A percentile compares a stretch with the other conserved stretches of the same genome.
These are phyloP conservation scores for Echites panduratus DNA, from an alignment of 257 asterid genomes.

Conservation along the genomic window DNA sequence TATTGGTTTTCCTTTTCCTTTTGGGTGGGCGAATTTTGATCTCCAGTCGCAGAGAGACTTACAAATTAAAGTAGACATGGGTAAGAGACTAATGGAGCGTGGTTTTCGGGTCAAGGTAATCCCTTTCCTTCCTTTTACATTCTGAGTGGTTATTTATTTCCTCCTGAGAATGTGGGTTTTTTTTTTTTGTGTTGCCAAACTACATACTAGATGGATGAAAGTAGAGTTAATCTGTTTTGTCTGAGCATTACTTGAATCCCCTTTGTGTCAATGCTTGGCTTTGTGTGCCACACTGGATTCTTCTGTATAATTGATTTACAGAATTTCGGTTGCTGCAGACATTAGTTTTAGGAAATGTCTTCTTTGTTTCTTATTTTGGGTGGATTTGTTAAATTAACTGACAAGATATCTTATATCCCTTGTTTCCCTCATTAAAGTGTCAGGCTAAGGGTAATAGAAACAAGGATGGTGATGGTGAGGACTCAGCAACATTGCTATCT, in stretches of 20 bases:
- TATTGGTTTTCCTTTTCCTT: neutral
- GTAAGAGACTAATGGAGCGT: slow-evolving; percentile 67
- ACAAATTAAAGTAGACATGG: slow-evolving; percentile 73
- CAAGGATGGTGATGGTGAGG: slow-evolving; percentile 29
- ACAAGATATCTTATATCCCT: neutral
- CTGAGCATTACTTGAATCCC: neutral
- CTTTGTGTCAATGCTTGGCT: slow-evolving; percentile 2
- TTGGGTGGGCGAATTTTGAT: neutral
- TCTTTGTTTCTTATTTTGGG: neutral
- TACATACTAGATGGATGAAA: neutral
- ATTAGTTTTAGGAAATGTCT: too few species aligned
- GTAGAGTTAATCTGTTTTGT: neutral
- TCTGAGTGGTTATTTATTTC: neutral
- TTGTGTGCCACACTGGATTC: neutral
- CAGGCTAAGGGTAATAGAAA: slow-evolving; percentile 31
- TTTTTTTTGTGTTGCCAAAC: neutral
- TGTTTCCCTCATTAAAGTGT: slow-evolving; percentile 46
- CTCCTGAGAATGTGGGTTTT: neutral
- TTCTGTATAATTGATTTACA: neutral
- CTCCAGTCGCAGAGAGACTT: slow-evolving; percentile 59
- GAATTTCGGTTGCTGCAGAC: neutral
- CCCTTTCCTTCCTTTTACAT: slow-evolving; percentile 11
- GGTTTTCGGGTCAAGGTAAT: slow-evolving; percentile 86
- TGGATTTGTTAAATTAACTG: neutral
- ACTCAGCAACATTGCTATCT: slow-evolving; percentile 45